These are phyloP conservation scores for Backusella westeae DNA, from an alignment of 192 early-diverging fungal genomes.

Conservation along the genomic window DNA sequence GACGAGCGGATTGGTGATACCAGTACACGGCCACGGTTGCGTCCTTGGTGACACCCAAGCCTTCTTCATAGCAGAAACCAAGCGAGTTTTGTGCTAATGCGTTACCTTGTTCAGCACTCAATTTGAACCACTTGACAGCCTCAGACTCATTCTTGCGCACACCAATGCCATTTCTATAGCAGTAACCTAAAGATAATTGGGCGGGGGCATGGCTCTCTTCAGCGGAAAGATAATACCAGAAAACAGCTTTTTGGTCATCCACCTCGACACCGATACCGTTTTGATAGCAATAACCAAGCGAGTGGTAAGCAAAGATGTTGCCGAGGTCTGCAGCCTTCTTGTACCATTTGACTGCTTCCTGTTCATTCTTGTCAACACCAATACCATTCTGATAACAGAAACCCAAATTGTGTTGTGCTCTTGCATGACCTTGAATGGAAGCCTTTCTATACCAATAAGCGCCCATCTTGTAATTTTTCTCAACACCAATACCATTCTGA, in stretches of 20 bases:
- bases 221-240: slow-evolving; percentile 49
- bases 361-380: slow-evolving; percentile 57
- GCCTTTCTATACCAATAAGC: slow-evolving; percentile 58
- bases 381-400: slow-evolving; percentile 86
- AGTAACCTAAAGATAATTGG: slow-evolving; percentile 55
- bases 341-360: slow-evolving; percentile 51
- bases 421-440: slow-evolving; percentile 51
- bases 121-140: slow-evolving; percentile 56
- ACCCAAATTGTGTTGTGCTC: slow-evolving; percentile 62
- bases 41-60: slow-evolving; percentile 58
- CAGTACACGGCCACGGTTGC: slow-evolving; percentile 56
- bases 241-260: slow-evolving; percentile 45
- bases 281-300: slow-evolving; percentile 84
- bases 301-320: slow-evolving; percentile 49
- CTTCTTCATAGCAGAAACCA: slow-evolving; percentile 81
- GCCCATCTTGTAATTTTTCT: slow-evolving; percentile 46
- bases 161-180: slow-evolving; percentile 59
- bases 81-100: slow-evolving; percentile 59
- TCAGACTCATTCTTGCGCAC: slow-evolving; percentile 45
- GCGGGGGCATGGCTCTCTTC: slow-evolving; percentile 52
- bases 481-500: slow-evolving; percentile 55
- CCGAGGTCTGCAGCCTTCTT: slow-evolving; percentile 44
- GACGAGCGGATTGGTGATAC: slow-evolving; percentile 63
- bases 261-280: slow-evolving; percentile 77
- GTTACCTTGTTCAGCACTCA: slow-evolving; percentile 51